A percentile compares a stretch with the other conserved stretches of the same genome.
Conservation (phyloP, 2,329 filamentous ascomycete species). For the Dothideomycetes sp. region DNA sequence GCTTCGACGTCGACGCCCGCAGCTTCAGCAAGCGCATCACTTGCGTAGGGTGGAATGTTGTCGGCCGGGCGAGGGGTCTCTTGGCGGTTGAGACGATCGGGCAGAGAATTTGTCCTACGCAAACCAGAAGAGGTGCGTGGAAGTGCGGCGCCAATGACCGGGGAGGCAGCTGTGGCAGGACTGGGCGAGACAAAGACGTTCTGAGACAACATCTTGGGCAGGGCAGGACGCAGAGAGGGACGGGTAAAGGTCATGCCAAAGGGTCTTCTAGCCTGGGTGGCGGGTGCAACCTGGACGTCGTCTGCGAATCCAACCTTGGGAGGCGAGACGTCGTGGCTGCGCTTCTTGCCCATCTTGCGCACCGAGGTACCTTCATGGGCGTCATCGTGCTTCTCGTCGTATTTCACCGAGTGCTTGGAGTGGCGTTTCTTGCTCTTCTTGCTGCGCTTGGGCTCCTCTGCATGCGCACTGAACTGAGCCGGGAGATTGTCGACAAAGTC, state of each 20-base stretch:
- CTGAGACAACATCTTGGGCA: constrained; percentile 58
- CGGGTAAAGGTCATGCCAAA: constrained; percentile 47
- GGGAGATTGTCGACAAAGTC: constrained; percentile 31
- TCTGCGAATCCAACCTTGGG: constrained; percentile 30
- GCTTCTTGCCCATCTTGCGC: constrained; percentile 11
- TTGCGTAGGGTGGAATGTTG: constrained; percentile 6
- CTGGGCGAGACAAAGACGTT: constrained; percentile 53
- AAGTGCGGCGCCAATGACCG: constrained; percentile 14
- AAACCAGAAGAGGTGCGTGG: constrained; percentile 36
- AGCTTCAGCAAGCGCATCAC: neutral
- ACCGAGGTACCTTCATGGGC: constrained; percentile 14
- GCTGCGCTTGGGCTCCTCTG: constrained; percentile 26
- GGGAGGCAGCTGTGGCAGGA: constrained; percentile 18
- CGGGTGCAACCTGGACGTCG: constrained; percentile 19
- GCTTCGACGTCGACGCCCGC: constrained; percentile 11
- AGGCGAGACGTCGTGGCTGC: constrained; percentile 5
- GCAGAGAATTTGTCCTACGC: constrained; percentile 63
- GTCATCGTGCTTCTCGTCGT: constrained; percentile 17
- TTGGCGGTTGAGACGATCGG: constrained; percentile 49
- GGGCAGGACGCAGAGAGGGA: constrained; percentile 41
- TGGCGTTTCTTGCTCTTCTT: constrained; percentile 34
- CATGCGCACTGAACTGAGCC: constrained; percentile 7
- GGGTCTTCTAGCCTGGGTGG: constrained; percentile 15
- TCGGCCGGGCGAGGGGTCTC: constrained; percentile 2
- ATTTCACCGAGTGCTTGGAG: constrained; percentile 31